phyloP scores from a whole-genome alignment of 2,329 filamentous ascomycete genomes.

The Sarocladium strictum region DNA sequence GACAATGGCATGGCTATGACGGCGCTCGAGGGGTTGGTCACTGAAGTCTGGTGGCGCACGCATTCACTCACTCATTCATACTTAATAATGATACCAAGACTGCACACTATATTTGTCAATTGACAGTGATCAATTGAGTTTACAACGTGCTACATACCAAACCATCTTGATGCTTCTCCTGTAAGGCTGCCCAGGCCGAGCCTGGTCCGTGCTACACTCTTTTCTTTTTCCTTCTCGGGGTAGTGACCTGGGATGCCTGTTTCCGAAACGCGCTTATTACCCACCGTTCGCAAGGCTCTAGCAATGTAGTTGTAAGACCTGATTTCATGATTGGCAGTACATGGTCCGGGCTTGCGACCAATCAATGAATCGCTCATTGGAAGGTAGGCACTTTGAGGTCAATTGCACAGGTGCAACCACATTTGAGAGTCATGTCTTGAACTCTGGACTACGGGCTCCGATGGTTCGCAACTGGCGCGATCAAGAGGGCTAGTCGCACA shows the following conservation, averaged over 20 bases:
- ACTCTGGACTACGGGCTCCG: background rate
- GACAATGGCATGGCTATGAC: background rate
- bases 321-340: background rate
- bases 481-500: background rate
- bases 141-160: background rate
- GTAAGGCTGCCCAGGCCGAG: too few species aligned
- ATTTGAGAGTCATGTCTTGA: background rate
- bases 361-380: too few species aligned
- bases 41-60: background rate
- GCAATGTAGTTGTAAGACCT: background rate
- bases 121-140: background rate
- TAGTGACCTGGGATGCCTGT: background rate
- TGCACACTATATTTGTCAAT: background rate
- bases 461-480: too few species aligned
- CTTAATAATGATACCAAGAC: constrained; percentile 2
- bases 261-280: background rate
- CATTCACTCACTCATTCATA: background rate
- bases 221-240: too few species aligned
- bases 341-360: background rate
- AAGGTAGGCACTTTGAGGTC: too few species aligned
- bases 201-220: too few species aligned
- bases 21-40: background rate
- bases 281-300: background rate
- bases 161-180: background rate
- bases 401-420: background rate